Evolutionary conservation across 1,284 basidiomycete genomes (phyloP).

Genomic region (Heterobasidion annosum): DNA sequence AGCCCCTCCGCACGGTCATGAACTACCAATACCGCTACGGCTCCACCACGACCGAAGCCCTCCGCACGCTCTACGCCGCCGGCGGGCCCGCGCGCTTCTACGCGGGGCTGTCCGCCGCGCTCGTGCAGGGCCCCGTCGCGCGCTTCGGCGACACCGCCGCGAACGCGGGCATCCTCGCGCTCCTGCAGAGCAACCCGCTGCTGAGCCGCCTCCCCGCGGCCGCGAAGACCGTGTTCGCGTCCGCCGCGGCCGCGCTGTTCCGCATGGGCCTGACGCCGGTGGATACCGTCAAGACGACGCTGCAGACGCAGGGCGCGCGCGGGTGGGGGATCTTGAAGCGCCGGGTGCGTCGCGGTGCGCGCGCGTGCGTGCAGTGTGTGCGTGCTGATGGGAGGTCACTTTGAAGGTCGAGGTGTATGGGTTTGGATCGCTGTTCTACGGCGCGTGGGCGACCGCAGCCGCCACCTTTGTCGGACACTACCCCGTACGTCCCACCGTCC

Average conservation of each 20-base stretch:
- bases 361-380: background rate
- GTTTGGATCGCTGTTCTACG: constrained; percentile 76
- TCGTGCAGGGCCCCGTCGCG: constrained; percentile 70
- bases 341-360: constrained; percentile 35
- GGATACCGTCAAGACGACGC: constrained; percentile 86
- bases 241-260: constrained; percentile 65
- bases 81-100: constrained; percentile 81
- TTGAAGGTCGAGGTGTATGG: constrained; percentile 64
- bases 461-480: constrained; percentile 91
- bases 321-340: constrained; percentile 58
- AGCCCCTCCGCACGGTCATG: constrained; percentile 82
- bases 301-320: constrained; percentile 77
- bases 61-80: constrained; percentile 60
- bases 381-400: background rate
- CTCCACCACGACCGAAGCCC: constrained; percentile 58
- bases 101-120: constrained; percentile 72
- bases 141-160: constrained; percentile 89
- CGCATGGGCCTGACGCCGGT: constrained; percentile 82
- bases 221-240: constrained; percentile 66
- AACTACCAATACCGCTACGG: constrained; percentile 89
- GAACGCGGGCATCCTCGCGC: constrained; percentile 72
- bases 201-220: constrained; percentile 53
- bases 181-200: constrained; percentile 62
- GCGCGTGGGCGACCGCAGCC: constrained; percentile 80
- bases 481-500: constrained; percentile 54